Percentiles rank a stretch among this genome's conserved stretches.
Evolutionary conservation across 2,329 filamentous ascomycete species (phyloP).

Genomic region (Cephalotrichum gorgonifer): DNA sequence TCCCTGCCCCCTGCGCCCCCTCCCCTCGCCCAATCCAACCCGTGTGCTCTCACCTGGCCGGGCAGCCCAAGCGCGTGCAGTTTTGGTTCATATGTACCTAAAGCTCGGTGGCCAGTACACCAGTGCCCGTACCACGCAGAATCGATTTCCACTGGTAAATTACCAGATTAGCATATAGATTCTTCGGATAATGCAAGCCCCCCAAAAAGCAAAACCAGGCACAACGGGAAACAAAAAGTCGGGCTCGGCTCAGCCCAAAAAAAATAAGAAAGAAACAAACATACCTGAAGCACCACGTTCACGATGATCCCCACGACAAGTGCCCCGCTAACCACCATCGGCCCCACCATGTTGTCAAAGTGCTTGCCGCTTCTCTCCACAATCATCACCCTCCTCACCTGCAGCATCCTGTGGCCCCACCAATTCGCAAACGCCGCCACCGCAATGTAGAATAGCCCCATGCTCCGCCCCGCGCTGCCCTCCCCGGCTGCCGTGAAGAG

Average conservation of each 20-base stretch:
- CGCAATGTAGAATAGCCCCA: constrained; percentile 74
- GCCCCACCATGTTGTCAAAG: constrained; percentile 82
- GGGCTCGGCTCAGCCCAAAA: not conserved
- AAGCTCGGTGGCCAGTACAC: not conserved
- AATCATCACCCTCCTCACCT: constrained; percentile 68
- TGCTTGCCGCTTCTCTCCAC: constrained; percentile 78
- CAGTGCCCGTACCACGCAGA: not conserved
- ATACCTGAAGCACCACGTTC: constrained; percentile 83
- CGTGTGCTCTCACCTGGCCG: not conserved
- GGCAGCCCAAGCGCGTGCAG: not conserved
- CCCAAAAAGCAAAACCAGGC: not conserved
- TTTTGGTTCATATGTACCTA: not conserved
- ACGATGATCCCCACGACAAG: constrained; percentile 68
- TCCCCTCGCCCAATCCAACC: not conserved
- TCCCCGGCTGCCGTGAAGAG: constrained; percentile 81
- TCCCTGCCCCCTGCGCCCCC: too few species aligned
- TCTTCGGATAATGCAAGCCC: too few species aligned
- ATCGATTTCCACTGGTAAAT: not conserved
- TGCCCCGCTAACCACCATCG: constrained; percentile 70
- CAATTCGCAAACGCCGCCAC: constrained; percentile 74
- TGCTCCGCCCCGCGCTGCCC: constrained; percentile 62
- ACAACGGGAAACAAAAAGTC: too few species aligned
- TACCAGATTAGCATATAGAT: too few species aligned
- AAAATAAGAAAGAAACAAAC: constrained; percentile 16
- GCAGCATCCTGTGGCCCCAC: constrained; percentile 84